These are phyloP conservation scores for Phlyctochytrium bullatum DNA, from an alignment of 192 early-diverging fungal genomes.

Conservation along the genomic window DNA sequence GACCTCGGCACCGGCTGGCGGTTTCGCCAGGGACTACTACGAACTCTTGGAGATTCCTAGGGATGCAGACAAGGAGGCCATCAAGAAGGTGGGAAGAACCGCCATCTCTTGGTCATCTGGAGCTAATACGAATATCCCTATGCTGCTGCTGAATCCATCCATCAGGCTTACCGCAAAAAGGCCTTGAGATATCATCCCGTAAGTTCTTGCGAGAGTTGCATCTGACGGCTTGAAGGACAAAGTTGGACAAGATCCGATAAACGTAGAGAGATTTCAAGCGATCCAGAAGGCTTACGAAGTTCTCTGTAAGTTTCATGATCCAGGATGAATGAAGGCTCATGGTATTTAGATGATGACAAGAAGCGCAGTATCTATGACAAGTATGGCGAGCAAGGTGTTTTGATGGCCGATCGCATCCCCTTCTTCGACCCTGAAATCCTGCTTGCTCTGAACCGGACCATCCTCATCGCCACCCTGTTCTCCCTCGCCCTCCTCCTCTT, in stretches of 20 bases:
- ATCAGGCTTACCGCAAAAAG: background rate
- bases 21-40: conserved; percentile 11
- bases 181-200: conserved; percentile 5
- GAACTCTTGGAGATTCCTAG: conserved; percentile 3
- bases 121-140: background rate
- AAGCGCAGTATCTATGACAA: conserved; percentile 87
- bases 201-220: background rate
- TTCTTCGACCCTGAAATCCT: conserved; percentile 50
- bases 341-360: conserved; percentile 48
- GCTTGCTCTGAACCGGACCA: conserved; percentile 38
- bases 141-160: background rate
- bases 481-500: conserved; percentile 73
- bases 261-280: conserved; percentile 73
- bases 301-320: conserved; percentile 34
- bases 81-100: conserved; percentile 15
- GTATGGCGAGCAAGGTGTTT: conserved; percentile 59
- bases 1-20: background rate
- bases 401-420: conserved; percentile 40
- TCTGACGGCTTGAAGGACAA: conserved; percentile 55
- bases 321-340: conserved; percentile 21
- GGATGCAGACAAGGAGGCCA: conserved; percentile 11
- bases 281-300: conserved; percentile 87
- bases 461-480: conserved; percentile 31
- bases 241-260: conserved; percentile 39
- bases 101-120: no score